These are phyloP conservation scores for Lantana camara DNA, from an alignment of 257 asterid genomes.

Conservation along the genomic window DNA sequence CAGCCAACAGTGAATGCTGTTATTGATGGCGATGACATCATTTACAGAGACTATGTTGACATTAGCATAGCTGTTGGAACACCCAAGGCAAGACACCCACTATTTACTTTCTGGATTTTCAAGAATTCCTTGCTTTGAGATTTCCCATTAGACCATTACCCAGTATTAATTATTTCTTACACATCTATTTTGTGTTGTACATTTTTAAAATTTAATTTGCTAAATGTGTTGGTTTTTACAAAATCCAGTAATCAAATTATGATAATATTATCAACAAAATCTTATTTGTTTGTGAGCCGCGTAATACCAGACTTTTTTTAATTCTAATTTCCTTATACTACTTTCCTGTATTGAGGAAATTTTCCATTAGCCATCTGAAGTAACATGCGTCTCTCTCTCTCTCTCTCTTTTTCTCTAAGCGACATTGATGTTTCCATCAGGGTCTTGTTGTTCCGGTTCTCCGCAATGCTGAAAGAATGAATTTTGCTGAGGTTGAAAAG, in stretches of 20 bases:
- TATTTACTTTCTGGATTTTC: conserved; percentile 13
- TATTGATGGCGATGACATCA: conserved; percentile 97
- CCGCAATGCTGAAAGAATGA: conserved; percentile 84
- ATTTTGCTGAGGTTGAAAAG: conserved; percentile 96
- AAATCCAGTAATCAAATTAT: too few relatives aligned
- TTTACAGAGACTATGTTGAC: conserved; percentile 89
- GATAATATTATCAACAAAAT: too few relatives aligned
- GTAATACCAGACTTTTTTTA: too few relatives aligned
- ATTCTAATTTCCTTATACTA: too few relatives aligned
- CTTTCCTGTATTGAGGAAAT: neutral
- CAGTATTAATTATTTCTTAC: too few relatives aligned
- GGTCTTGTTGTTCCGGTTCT: conserved; percentile 98
- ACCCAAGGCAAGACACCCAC: conserved; percentile 66
- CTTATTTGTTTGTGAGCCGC: too few relatives aligned
- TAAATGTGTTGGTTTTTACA: too few relatives aligned
- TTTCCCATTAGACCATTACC: neutral
- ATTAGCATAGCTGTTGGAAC: conserved; percentile 99
- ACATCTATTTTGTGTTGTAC: too few relatives aligned
- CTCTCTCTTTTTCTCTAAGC: conserved; percentile 21
- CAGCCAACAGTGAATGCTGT: conserved; percentile 96
- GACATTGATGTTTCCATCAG: conserved; percentile 43
- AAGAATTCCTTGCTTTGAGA: conserved; percentile 18
- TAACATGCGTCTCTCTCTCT: neutral
- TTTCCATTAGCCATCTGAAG: neutral
- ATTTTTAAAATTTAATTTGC: too few relatives aligned